Conservation (phyloP, 1,139 yeast genomes). For the Keqinozyma sinolaborantium region DNA sequence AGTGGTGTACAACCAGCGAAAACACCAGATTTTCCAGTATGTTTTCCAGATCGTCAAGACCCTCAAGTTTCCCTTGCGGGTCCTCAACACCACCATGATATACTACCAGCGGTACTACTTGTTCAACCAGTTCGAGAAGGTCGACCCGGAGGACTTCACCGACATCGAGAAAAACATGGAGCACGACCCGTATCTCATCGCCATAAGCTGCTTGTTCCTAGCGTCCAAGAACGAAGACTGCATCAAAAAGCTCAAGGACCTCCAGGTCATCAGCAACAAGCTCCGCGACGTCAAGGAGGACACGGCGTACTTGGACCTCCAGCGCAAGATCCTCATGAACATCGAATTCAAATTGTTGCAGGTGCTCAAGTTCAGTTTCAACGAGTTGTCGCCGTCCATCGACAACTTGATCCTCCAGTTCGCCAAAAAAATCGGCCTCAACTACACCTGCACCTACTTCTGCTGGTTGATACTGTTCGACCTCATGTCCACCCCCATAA, state of each 20-base stretch:
- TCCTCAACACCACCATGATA: slow-evolving; percentile 64
- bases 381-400: slow-evolving; percentile 48
- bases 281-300: slow-evolving; percentile 29
- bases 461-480: slow-evolving; percentile 82
- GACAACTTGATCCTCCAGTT: slow-evolving; percentile 72
- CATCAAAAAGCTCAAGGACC: slow-evolving; percentile 70
- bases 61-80: slow-evolving; percentile 63
- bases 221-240: slow-evolving; percentile 89
- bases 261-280: slow-evolving; percentile 43
- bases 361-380: slow-evolving; percentile 70
- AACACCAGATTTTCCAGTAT: slow-evolving; percentile 52
- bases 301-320: slow-evolving; percentile 36
- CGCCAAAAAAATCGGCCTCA: slow-evolving; percentile 50
- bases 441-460: slow-evolving; percentile 43
- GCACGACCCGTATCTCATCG: slow-evolving; percentile 51
- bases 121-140: slow-evolving; percentile 53
- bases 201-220: slow-evolving; percentile 70
- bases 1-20: slow-evolving; percentile 47
- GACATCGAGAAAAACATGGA: slow-evolving; percentile 23
- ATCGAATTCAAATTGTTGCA: slow-evolving; percentile 74
- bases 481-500: slow-evolving; percentile 66
- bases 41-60: slow-evolving; percentile 49
- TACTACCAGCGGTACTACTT: slow-evolving; percentile 71
- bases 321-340: slow-evolving; percentile 49
- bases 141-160: slow-evolving; percentile 14